Evolutionary conservation across 1,139 yeast genomes (phyloP).

Genomic region (Diutina mesorugosa): DNA sequence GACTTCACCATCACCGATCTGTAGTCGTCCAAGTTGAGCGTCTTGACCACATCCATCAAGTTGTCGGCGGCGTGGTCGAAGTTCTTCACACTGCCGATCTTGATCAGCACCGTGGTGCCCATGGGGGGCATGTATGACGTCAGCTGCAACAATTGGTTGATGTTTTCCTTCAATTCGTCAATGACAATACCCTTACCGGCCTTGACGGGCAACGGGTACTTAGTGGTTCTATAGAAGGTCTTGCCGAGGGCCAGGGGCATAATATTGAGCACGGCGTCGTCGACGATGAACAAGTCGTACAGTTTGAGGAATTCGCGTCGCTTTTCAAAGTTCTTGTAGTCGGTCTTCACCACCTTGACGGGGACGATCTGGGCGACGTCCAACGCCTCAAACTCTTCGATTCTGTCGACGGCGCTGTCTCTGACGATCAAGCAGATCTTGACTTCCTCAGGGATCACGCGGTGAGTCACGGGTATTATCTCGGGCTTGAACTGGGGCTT

Average conservation of each 20-base stretch:
- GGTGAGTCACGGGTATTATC: constrained; percentile 38
- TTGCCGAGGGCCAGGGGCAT: constrained; percentile 80
- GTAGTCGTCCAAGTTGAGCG: constrained; percentile 41
- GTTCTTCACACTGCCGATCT: constrained; percentile 42
- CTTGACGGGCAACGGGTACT: constrained; percentile 59
- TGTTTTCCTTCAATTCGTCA: constrained; percentile 42
- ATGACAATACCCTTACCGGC: constrained; percentile 36
- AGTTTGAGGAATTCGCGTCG: constrained; percentile 49
- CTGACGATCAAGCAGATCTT: constrained; percentile 64
- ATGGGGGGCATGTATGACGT: constrained; percentile 61
- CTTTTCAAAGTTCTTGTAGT: constrained; percentile 56
- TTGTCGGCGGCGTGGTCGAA: constrained; percentile 14
- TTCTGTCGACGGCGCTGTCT: constrained; percentile 46
- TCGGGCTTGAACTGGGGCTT: constrained; percentile 66
- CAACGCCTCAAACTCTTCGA: constrained; percentile 46
- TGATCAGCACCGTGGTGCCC: constrained; percentile 55
- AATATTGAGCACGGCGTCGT: constrained; percentile 67
- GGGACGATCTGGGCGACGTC: constrained; percentile 44
- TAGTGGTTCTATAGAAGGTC: constrained; percentile 47
- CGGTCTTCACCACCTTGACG: constrained; percentile 47
- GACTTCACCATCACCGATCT: constrained; percentile 63
- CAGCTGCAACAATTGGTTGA: constrained; percentile 44
- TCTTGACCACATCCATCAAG: background rate
- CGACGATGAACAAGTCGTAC: constrained; percentile 69
- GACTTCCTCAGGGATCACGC: constrained; percentile 23